Evolutionary conservation across 768 basidiomycete species (phyloP), one percentile per base, ranked within the genome.

Genomic region (Mycena capillaripes): DNA sequence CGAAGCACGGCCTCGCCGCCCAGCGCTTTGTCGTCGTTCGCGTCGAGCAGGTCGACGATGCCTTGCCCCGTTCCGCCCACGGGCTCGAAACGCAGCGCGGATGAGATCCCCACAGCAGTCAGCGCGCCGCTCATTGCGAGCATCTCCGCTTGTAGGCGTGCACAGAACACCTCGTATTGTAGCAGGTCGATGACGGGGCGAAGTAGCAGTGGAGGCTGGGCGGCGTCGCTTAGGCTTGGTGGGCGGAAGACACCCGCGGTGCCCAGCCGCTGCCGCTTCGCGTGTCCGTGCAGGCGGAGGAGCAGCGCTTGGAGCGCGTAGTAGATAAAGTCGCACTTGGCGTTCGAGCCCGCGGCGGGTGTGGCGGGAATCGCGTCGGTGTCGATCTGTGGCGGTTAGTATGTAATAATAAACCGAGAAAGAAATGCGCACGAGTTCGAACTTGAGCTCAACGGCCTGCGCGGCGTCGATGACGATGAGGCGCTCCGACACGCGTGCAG

Each of bases 401-500:
- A 30, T 32, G 17, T 11, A 21, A 42, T 42, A 46, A 48, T 36
- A 36, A 23, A 46, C 16, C n/a, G n/a, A n/a, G n/a, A 58, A 36
- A 62, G 58, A 42, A 46, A 70, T 79, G 83, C 88, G 75, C 76
- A 95, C 93, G 78, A 96, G 83, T 80, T 96, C 93, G 75, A 96
- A 93, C 29, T 84, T 86, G 32, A 96, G 82, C 70, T 93, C 91
- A 23, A 88, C 85, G 25, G 85, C 90, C 65, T 92, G 90, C 23
- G 93, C 92, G n/a, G 90, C 91, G 69, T 95, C 93, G 62, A 96
- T 88, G 38, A 89, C 88, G 32, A 96, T 91, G 46, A 93, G 83
- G 40, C 93, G 88, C 78, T 96, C 95, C 3, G 94, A 92, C 7
- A 96, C 94, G 29, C 90, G 88, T 14, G 93, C 93, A 36, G 92